Base-by-base conservation (phyloP, 2,329 filamentous ascomycete species). In the Domatiomyces globalis region DNA sequence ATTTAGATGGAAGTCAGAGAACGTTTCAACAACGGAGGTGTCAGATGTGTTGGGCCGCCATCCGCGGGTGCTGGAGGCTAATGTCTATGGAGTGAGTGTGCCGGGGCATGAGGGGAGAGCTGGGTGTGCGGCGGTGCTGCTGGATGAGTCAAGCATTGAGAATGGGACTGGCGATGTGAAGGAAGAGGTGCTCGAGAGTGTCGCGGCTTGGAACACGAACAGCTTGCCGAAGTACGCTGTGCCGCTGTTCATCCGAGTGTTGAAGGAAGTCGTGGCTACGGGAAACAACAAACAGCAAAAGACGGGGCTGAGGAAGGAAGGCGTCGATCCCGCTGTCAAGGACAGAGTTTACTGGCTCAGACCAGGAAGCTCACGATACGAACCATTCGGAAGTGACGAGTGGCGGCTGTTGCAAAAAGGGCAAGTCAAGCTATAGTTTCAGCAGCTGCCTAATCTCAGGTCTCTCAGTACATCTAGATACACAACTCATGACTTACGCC, bases 241-340 rank as follows among this genome's bases (percentile, higher is more conserved):
- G 4, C 88, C 88, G 0, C 60, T 92, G 0, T 95, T 94, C 67
- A 64, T 95, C 46, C 75, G 88, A 10, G 67, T 88, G 5, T 75
- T 82, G 6, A 72, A 69, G 22, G 74, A 76, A 22, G 74, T 79
- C 58, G 79, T 84, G 61, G 74, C 79, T 1, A 94, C 88, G 4
- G 87, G 87, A 0, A 95, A 87, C 46, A 85, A 87, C 62, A 95
- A 95, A 73, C 85, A 94, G 70, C 84, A 89, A 68, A 95, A 95
- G 67, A 79, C 84, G 56, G 67, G 71, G 0, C 65, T 94, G 56
- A 73, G 86, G n/a, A 72, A 74, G 1, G 77, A 89, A 56, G 87
- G 88, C 0, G 85, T 90, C 0, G 78, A 86, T 60, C 84, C 83
- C 0, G 66, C 62, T 3, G 54, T 42, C n/a, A 46, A 49, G 5